Evolutionary conservation across 345 rosid genomes (phyloP).

Genomic region (Acer yangbiense): DNA sequence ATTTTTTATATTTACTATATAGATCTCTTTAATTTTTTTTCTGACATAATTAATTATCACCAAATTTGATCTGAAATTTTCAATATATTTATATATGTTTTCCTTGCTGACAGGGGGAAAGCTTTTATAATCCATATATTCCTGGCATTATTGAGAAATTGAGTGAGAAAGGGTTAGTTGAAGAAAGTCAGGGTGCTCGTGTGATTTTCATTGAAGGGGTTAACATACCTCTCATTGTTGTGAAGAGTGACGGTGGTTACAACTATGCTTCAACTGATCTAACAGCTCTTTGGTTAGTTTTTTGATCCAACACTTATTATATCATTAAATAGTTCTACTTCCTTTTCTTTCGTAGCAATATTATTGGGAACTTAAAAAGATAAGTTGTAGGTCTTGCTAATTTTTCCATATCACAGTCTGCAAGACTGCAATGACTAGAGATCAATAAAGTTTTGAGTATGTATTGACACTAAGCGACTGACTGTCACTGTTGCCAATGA

Average conservation of each 20-base stretch:
- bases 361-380: background rate
- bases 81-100: background rate
- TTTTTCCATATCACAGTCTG: background rate
- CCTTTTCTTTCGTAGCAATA: background rate
- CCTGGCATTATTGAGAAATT: conserved; percentile 59
- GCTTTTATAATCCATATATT: conserved; percentile 89
- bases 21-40: background rate
- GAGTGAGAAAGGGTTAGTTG: conserved; percentile 62
- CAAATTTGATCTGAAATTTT: background rate
- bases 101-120: conserved; percentile 76
- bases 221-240: conserved; percentile 88
- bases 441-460: background rate
- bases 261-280: conserved; percentile 97
- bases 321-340: background rate
- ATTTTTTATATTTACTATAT: background rate
- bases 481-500: background rate
- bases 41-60: background rate
- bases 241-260: conserved; percentile 96
- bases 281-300: conserved; percentile 77
- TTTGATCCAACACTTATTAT: background rate
- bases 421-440: background rate
- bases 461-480: background rate
- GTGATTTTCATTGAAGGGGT: conserved; percentile 77
- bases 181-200: conserved; percentile 93
- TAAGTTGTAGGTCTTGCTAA: background rate